Evolutionary conservation across 768 basidiomycete species (phyloP).

Genomic region (Leccinellum rugosiceps): DNA sequence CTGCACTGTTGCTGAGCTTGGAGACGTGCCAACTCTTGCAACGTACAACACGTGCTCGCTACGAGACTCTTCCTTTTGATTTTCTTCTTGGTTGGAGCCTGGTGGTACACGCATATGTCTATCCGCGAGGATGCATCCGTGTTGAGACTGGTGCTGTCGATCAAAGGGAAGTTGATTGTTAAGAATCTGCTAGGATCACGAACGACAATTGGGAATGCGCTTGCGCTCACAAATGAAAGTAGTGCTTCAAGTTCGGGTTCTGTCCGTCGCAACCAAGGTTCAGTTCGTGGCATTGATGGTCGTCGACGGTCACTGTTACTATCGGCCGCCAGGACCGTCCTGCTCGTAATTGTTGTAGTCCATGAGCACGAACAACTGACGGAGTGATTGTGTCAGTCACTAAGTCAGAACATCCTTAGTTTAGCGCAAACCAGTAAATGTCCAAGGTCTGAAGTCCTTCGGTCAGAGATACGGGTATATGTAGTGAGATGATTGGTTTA

Average conservation of each 20-base stretch:
- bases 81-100: constrained; percentile 61
- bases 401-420: no score
- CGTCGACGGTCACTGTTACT: constrained; percentile 53
- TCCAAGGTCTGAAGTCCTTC: constrained; percentile 6
- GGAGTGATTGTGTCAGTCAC: background rate
- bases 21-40: constrained; percentile 52
- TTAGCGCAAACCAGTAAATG: constrained; percentile 9
- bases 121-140: constrained; percentile 39
- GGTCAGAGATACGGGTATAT: background rate
- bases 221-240: constrained; percentile 49
- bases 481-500: background rate
- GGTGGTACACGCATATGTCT: constrained; percentile 56
- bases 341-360: constrained; percentile 43
- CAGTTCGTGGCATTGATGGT: constrained; percentile 51
- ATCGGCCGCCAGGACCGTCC: constrained; percentile 70
- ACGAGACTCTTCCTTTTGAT: constrained; percentile 53
- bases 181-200: background rate
- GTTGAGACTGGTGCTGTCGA: constrained; percentile 35
- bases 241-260: constrained; percentile 59
- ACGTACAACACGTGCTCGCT: constrained; percentile 46
- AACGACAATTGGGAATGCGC: background rate
- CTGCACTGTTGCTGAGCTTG: constrained; percentile 37
- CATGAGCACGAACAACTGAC: constrained; percentile 39
- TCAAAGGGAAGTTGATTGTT: background rate
- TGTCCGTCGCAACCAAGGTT: constrained; percentile 67